Evolutionary conservation across 2,329 filamentous ascomycete genomes (phyloP).

Genomic region (Fusarium tupiense): DNA sequence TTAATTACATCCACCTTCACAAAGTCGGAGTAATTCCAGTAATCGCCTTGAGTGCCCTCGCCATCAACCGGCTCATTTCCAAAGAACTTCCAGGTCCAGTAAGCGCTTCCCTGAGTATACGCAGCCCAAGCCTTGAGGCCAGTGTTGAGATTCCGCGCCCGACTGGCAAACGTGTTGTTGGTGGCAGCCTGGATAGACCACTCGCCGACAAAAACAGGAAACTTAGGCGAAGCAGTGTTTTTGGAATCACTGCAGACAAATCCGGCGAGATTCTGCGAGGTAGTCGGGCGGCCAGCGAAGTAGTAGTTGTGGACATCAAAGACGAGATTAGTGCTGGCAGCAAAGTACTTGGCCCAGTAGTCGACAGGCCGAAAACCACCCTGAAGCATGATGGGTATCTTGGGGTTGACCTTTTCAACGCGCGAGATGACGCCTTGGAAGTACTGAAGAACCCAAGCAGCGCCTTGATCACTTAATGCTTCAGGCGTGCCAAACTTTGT

Average conservation of each 20-base stretch:
- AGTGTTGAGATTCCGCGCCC: neutral
- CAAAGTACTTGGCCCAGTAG: neutral
- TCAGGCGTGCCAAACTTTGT: neutral
- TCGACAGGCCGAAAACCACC: neutral
- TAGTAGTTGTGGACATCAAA: neutral
- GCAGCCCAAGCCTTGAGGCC: neutral
- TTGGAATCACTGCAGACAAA: neutral
- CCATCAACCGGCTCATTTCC: neutral
- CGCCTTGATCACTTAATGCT: neutral
- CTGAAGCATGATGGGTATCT: neutral
- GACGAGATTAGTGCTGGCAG: neutral
- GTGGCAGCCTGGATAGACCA: neutral
- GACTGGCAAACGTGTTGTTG: neutral
- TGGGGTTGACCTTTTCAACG: neutral
- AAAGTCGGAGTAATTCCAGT: neutral
- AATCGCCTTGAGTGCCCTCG: neutral
- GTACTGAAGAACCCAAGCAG: neutral
- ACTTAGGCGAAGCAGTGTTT: neutral
- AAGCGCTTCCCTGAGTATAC: neutral
- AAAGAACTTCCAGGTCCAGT: neutral
- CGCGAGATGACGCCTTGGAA: neutral
- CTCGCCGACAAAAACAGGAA: neutral
- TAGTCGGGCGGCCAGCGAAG: neutral
- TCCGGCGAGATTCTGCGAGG: rapidly evolving
- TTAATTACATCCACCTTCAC: neutral